These are phyloP conservation scores for Candida neerlandica DNA, from an alignment of 1,139 yeast species.

Conservation along the genomic window DNA sequence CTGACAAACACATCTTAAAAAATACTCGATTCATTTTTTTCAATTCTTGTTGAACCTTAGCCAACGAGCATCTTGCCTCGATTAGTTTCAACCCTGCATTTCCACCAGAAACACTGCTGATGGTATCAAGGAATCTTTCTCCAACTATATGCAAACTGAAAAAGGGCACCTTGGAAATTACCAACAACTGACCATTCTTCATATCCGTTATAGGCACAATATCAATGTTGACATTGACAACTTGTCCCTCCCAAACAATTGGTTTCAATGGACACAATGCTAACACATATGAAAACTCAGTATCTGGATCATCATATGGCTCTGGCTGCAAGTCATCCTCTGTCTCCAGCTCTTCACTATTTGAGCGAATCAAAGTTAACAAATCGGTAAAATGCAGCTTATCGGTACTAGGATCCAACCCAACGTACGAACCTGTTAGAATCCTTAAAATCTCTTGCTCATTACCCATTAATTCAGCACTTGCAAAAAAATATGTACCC, in stretches of 20 bases:
- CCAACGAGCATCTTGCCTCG: conserved; percentile 72
- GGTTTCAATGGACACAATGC: conserved; percentile 84
- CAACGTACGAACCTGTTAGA: conserved; percentile 47
- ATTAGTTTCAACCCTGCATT: conserved; percentile 39
- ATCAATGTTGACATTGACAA: conserved; percentile 58
- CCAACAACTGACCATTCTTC: conserved; percentile 67
- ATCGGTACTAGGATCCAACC: conserved; percentile 33
- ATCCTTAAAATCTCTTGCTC: conserved; percentile 46
- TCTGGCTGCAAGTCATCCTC: conserved; percentile 20
- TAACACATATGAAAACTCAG: conserved; percentile 61
- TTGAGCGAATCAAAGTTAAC: conserved; percentile 24
- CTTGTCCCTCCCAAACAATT: conserved; percentile 87
- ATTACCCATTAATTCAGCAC: conserved; percentile 53
- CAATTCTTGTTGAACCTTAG: conserved; percentile 75
- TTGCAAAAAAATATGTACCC: conserved; percentile 76
- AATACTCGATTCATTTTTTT: conserved; percentile 67
- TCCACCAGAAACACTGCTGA: conserved; percentile 54
- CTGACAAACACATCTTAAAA: conserved; percentile 68
- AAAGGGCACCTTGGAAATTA: conserved; percentile 56
- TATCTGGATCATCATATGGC: conserved; percentile 18
- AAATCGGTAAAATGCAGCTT: conserved; percentile 37
- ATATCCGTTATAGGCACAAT: conserved; percentile 51
- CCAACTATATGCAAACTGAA: conserved; percentile 38
- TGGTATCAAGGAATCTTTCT: conserved; percentile 52
- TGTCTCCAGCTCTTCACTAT: conserved; percentile 14